A percentile compares a stretch with the other conserved stretches of the same genome.
Evolutionary conservation across 148 eudicot genomes (phyloP).

Genomic region (Salicornia ramosissima): DNA sequence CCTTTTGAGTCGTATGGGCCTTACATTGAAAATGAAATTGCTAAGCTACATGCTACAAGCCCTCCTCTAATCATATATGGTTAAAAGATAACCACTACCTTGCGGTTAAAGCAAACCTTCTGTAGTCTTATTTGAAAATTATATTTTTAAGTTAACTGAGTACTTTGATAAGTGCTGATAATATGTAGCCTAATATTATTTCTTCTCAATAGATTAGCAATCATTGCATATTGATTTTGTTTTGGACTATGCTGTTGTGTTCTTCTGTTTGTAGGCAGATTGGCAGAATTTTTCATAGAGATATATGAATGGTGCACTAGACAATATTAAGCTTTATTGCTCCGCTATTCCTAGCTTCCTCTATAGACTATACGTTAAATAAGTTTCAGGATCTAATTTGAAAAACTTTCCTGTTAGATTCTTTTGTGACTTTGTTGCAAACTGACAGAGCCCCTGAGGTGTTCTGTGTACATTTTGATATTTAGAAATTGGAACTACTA

Average conservation of each 20-base stretch:
- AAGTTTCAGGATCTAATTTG: neutral
- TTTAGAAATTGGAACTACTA: neutral
- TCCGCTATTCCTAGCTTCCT: too few species aligned
- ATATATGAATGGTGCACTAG: too few species aligned
- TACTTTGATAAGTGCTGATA: neutral
- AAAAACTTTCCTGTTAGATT: neutral
- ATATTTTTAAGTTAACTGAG: neutral
- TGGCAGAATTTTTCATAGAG: too few species aligned
- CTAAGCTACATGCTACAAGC: neutral
- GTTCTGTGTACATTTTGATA: neutral
- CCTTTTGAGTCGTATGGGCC: neutral
- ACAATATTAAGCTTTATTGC: too few species aligned
- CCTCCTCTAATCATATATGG: neutral
- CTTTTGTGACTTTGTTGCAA: neutral
- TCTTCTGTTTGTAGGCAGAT: too few species aligned
- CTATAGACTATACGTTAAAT: too few species aligned
- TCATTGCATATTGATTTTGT: neutral
- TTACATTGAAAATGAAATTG: neutral
- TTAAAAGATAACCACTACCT: neutral
- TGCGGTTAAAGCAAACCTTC: neutral
- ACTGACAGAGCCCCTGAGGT: neutral
- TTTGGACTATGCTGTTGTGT: neutral
- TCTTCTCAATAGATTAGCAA: neutral
- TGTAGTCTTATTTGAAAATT: neutral
- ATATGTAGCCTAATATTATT: neutral